These are phyloP conservation scores for Didymella arachidicola DNA, from an alignment of 2,329 filamentous ascomycete species.

Conservation along the genomic window DNA sequence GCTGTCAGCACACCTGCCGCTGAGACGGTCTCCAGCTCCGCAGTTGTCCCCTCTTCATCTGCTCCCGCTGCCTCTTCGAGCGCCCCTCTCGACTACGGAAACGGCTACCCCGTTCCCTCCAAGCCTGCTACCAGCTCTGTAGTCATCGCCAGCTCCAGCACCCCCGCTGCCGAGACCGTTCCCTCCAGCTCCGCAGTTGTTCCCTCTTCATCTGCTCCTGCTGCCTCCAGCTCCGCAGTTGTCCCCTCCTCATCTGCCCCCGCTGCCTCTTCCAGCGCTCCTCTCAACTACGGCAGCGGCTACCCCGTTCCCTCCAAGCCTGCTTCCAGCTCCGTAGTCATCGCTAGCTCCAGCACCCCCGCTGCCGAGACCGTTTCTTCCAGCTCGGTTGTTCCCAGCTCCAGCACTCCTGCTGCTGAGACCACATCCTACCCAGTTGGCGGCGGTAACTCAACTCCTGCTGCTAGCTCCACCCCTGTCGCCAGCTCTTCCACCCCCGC, in stretches of 20 bases:
- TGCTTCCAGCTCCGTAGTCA: conserved; percentile 15
- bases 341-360: conserved; percentile 1
- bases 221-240: not conserved
- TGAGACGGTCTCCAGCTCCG: conserved; percentile 9
- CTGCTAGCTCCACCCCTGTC: conserved; percentile 3
- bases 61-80: conserved; percentile 16
- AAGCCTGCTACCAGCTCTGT: conserved; percentile 14
- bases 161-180: conserved; percentile 9
- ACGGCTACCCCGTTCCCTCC: conserved; percentile 11
- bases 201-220: conserved; percentile 18
- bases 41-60: conserved; percentile 13
- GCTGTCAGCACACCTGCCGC: conserved; percentile 19
- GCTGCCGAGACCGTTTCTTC: conserved; percentile 12
- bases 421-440: conserved; percentile 11
- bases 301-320: conserved; percentile 20
- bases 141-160: conserved; percentile 18
- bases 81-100: conserved; percentile 14
- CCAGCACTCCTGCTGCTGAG: conserved; percentile 19
- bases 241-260: conserved; percentile 19
- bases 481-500: conserved; percentile 14
- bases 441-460: conserved; percentile 10
- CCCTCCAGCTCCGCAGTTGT: not conserved
- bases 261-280: conserved; percentile 15
- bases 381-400: not conserved
- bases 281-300: conserved; percentile 17